Evolutionary conservation across 2,329 filamentous ascomycete species (phyloP), one percentile per base, ranked within the genome.

Genomic region (Dryadomyces quercus-mongolicae): DNA sequence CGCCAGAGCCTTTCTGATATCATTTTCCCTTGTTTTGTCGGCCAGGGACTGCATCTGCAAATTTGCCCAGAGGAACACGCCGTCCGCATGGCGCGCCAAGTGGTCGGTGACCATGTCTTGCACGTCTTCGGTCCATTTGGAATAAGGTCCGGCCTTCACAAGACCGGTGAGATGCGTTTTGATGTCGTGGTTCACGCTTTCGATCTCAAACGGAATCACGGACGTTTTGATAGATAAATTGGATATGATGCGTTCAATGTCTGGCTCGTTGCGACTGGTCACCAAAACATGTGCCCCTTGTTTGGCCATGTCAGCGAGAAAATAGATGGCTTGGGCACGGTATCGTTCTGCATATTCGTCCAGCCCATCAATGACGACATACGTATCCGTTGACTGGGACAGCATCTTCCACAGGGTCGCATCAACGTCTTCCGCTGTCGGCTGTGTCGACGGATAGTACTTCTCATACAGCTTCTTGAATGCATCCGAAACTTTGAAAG

Each of bases 261-360:
- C 38, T 13, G 38, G 38, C 5, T 15, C 12, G 38, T n/a, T 13
- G 38, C 38, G 38, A n/a, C 38, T 42, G 16, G 38, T n/a, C 12
- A 42, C 16, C 12, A 42, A 12, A 3, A 42, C 38, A 42, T 42
- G 38, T 15, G 38, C 38, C 12, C 9, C 4, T 4, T 31, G 25
- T 31, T 8, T 31, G 25, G 38, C 38, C 38, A n/a, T 42, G 38
- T 15, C 12, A 10, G 38, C 38, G 38, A 42, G 38, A n/a, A 42
- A 42, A 12, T 4, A 5, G 3, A 42, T 42, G 16, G 16, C 16
- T 7, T n/a, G 12, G 38, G 3, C 16, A 42, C 38, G 38, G 9
- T 42, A 12, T n/a, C 16, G 38, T n/a, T 42, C 38, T 46, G 25
- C 43, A 52, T 47, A 45, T 40, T 52, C 51, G 43, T 52, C 51